A percentile compares a stretch with the other conserved stretches of the same genome.
phyloP scores from a whole-genome alignment of 2,329 filamentous ascomycete genomes.

The Coniochaeta sp. region DNA sequence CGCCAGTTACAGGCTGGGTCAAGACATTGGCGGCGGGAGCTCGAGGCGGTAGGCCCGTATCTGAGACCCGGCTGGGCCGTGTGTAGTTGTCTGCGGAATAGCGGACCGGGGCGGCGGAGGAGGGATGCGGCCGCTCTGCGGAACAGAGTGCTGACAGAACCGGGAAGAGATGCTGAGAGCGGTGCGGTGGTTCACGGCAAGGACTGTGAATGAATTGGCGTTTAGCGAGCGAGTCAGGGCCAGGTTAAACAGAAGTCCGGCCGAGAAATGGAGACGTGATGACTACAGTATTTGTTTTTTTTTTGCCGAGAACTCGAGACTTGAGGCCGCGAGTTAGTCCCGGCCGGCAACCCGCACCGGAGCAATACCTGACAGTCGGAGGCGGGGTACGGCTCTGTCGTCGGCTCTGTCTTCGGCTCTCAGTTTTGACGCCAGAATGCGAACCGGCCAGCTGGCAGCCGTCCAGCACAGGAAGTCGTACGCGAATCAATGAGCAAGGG shows the following conservation, averaged over 20 bases:
- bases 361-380: background rate
- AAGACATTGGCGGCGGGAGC: constrained; percentile 68
- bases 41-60: constrained; percentile 35
- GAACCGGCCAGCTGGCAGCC: no score
- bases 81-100: no score
- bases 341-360: background rate
- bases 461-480: no score
- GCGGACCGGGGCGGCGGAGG: no score
- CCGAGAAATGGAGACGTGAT: background rate
- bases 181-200: no score
- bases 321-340: background rate
- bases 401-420: background rate
- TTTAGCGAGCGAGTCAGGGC: background rate
- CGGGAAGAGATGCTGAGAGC: no score
- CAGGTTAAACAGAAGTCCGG: background rate
- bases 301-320: no score
- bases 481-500: no score
- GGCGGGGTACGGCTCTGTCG: no score
- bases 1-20: constrained; percentile 78
- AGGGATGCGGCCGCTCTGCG: no score
- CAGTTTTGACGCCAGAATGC: background rate
- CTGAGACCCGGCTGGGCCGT: background rate
- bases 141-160: background rate
- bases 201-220: no score
- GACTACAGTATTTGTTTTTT: no score